phyloP scores from a whole-genome alignment of 148 eudicot genomes.

The Mesembryanthemum crystallinum region DNA sequence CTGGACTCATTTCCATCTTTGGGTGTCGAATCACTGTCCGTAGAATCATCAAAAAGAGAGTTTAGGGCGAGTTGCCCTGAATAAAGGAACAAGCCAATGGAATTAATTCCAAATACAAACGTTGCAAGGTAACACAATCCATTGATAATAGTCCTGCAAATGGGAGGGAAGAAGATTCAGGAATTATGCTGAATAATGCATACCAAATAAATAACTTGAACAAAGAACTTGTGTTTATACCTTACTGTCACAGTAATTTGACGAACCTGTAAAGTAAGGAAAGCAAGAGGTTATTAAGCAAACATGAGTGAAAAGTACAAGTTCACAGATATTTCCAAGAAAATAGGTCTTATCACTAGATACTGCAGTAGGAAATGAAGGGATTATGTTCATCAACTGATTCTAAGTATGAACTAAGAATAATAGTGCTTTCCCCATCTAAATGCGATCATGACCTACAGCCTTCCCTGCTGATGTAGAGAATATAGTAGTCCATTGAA shows the following conservation, averaged over 20 bases:
- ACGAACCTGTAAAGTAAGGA: constrained; percentile 62
- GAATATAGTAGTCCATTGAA: not conserved
- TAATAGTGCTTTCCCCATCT: not conserved
- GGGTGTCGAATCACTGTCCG: constrained; percentile 23
- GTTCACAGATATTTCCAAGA: not conserved
- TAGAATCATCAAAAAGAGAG: constrained; percentile 52
- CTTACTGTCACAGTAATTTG: constrained; percentile 95
- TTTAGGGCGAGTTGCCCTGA: constrained; percentile 73
- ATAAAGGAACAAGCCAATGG: constrained; percentile 68
- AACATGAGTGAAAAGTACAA: not conserved
- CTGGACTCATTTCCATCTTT: constrained; percentile 26
- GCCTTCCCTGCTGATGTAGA: not conserved
- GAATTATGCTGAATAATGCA: not conserved
- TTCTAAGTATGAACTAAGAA: not conserved
- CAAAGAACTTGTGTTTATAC: no score
- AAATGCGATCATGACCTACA: not conserved
- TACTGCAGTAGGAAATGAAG: not conserved
- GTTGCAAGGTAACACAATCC: constrained; percentile 95
- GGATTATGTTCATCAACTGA: no score
- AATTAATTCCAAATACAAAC: constrained; percentile 77
- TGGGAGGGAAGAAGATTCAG: constrained; percentile 15
- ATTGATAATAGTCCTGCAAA: constrained; percentile 80
- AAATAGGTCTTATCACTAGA: not conserved
- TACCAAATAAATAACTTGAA: no score
- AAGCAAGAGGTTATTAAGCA: constrained; percentile 9